Evolutionary conservation across 371 early-diverging fungal genomes (phyloP).

Genomic region (Mortierella sp.): DNA sequence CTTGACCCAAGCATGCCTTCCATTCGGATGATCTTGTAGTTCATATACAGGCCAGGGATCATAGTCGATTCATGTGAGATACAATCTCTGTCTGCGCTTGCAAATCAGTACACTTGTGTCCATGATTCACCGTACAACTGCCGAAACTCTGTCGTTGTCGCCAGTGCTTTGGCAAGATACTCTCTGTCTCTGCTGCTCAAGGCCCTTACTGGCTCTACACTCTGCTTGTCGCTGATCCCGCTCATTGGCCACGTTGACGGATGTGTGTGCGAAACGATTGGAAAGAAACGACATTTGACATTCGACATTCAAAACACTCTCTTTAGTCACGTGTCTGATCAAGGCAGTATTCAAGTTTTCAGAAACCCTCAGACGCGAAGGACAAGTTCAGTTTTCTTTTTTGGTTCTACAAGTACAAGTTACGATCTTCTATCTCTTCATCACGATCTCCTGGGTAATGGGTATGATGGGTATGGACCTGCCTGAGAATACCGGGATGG

Average conservation of each 20-base stretch:
- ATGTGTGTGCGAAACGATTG: too few species aligned
- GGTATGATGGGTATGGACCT: constrained; percentile 33
- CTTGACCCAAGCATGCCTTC: constrained; percentile 24
- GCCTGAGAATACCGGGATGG: constrained; percentile 29
- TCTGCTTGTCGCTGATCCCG: background rate
- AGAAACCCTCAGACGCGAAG: too few species aligned
- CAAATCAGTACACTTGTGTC: too few species aligned
- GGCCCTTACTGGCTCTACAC: constrained; percentile 5
- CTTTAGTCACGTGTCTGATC: too few species aligned
- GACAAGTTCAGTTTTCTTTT: too few species aligned
- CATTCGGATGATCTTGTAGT: constrained; percentile 40
- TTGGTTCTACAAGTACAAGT: too few species aligned
- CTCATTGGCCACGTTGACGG: background rate
- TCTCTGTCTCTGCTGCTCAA: constrained; percentile 42
- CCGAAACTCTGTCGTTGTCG: constrained; percentile 35
- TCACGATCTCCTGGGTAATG: constrained; percentile 40
- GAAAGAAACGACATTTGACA: too few species aligned
- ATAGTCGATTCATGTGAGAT: too few species aligned
- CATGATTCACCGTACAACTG: too few species aligned
- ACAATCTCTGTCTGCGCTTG: too few species aligned
- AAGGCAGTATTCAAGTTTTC: too few species aligned
- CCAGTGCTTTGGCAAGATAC: constrained; percentile 24
- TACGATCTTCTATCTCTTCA: background rate
- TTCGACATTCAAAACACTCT: too few species aligned
- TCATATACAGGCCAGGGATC: background rate